These are phyloP conservation scores for Leccinellum luteum DNA, from an alignment of 768 basidiomycete species.

Conservation along the genomic window DNA sequence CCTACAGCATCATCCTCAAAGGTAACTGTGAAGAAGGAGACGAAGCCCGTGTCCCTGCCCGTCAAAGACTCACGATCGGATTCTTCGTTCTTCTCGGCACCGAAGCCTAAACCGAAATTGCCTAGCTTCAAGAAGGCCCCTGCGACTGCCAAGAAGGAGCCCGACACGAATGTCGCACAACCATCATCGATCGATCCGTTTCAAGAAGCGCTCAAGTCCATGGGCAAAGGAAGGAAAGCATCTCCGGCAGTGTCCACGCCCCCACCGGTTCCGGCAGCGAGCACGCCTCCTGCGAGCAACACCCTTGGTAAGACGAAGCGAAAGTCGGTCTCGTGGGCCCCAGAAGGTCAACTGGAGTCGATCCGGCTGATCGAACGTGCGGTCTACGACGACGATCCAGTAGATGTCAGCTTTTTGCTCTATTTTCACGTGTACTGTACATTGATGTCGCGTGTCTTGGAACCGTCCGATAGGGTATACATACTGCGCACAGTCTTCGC, in stretches of 20 bases:
- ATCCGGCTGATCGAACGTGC: slow-evolving; percentile 82
- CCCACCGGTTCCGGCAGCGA: slow-evolving; percentile 36
- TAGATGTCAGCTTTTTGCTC: slow-evolving; percentile 70
- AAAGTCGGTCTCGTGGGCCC: slow-evolving; percentile 78
- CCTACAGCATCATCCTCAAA: slow-evolving; percentile 25
- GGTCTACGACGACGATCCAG: slow-evolving; percentile 84
- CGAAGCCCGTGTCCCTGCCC: slow-evolving; percentile 31
- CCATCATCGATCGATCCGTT: slow-evolving; percentile 79
- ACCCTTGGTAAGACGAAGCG: slow-evolving; percentile 56
- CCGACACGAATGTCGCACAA: slow-evolving; percentile 62
- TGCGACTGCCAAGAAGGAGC: slow-evolving; percentile 47
- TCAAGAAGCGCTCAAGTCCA: slow-evolving; percentile 76
- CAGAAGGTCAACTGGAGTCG: slow-evolving; percentile 69
- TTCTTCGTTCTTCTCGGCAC: slow-evolving; percentile 85
- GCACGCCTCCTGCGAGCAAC: slow-evolving; percentile 36
- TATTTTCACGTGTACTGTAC: slow-evolving; percentile 43
- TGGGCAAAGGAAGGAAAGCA: slow-evolving; percentile 59
- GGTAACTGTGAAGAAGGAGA: slow-evolving; percentile 57
- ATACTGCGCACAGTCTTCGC: slow-evolving; percentile 68
- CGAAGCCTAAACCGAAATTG: slow-evolving; percentile 79
- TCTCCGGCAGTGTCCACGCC: slow-evolving; percentile 64
- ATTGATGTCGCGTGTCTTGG: slow-evolving; percentile 46
- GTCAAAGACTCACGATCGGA: slow-evolving; percentile 82
- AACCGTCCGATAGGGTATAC: slow-evolving; percentile 60
- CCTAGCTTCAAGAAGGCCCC: slow-evolving; percentile 86